phyloP scores from a whole-genome alignment of 2,329 filamentous ascomycete genomes.

The Trichoderma semiorbis region DNA sequence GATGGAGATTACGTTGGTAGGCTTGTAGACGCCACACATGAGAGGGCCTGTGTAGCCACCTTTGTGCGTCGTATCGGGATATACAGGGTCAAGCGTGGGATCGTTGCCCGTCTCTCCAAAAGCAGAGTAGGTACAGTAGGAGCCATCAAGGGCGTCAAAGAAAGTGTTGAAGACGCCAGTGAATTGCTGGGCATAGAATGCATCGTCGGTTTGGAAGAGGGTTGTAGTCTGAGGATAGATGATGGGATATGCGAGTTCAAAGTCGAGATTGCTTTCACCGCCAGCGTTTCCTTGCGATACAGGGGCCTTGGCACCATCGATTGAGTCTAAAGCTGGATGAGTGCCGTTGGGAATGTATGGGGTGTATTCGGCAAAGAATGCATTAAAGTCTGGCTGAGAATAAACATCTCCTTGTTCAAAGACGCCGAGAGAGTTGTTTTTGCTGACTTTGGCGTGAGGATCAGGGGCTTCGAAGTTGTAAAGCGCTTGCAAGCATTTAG shows the following conservation, averaged over 20 bases:
- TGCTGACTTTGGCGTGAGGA: conserved; percentile 26
- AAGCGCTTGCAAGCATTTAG: conserved; percentile 50
- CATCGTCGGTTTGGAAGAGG: conserved; percentile 45
- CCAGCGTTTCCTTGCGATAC: conserved; percentile 27
- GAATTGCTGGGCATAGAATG: conserved; percentile 26
- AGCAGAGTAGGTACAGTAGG: conserved; percentile 50
- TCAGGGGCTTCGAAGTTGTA: conserved; percentile 35
- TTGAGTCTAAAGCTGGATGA: conserved; percentile 16
- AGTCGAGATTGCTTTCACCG: conserved; percentile 46
- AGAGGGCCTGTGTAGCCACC: conserved; percentile 21
- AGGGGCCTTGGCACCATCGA: conserved; percentile 20
- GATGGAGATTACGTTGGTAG: conserved; percentile 31
- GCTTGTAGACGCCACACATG: conserved; percentile 27
- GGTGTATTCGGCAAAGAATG: conserved; percentile 45
- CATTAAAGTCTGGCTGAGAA: conserved; percentile 44
- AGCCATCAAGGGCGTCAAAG: conserved; percentile 50
- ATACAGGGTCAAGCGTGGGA: conserved; percentile 42
- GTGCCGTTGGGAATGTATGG: conserved; percentile 17
- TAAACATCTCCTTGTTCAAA: conserved; percentile 53
- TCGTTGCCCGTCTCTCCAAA: conserved; percentile 47
- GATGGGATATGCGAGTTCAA: conserved; percentile 45
- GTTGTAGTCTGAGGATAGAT: conserved; percentile 50
- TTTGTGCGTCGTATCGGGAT: conserved; percentile 44
- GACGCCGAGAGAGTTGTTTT: conserved; percentile 46
- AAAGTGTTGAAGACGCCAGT: conserved; percentile 43